These are phyloP conservation scores for Cercospora sesami DNA, from an alignment of 2,329 filamentous ascomycete species.

Conservation along the genomic window DNA sequence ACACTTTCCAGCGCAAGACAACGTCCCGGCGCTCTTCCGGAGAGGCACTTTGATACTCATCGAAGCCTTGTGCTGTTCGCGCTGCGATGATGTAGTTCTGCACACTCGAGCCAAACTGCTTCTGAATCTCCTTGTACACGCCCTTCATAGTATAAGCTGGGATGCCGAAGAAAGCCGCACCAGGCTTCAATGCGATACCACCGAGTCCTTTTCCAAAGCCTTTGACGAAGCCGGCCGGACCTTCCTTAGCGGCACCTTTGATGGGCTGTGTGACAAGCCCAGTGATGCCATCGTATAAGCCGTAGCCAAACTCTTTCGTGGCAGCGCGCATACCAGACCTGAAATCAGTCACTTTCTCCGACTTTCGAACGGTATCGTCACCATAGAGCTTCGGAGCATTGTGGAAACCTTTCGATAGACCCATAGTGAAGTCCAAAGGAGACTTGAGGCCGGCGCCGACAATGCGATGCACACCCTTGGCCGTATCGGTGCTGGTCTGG, in stretches of 20 bases:
- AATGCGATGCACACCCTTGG: slow-evolving; percentile 41
- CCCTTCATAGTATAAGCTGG: slow-evolving; percentile 78
- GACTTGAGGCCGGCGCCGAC: slow-evolving; percentile 58
- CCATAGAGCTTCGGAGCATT: slow-evolving; percentile 85
- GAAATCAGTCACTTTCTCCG: slow-evolving; percentile 75
- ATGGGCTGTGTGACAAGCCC: slow-evolving; percentile 73
- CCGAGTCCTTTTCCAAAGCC: slow-evolving; percentile 77
- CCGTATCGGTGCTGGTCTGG: slow-evolving; percentile 36
- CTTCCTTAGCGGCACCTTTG: slow-evolving; percentile 63
- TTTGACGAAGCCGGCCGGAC: slow-evolving; percentile 67
- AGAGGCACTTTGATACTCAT: slow-evolving; percentile 59
- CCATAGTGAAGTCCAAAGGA: slow-evolving; percentile 82
- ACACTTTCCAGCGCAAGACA: slow-evolving; percentile 63
- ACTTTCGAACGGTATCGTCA: slow-evolving; percentile 75
- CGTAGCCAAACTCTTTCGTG: slow-evolving; percentile 65
- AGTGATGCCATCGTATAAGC: slow-evolving; percentile 73
- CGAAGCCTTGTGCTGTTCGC: slow-evolving; percentile 71
- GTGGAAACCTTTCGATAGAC: slow-evolving; percentile 80
- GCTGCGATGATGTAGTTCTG: slow-evolving; percentile 79
- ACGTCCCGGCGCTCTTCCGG: slow-evolving; percentile 64
- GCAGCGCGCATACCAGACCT: slow-evolving; percentile 75
- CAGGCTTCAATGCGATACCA: slow-evolving; percentile 72
- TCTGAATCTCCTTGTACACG: slow-evolving; percentile 70
- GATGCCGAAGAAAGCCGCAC: slow-evolving; percentile 57
- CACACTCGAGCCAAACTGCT: slow-evolving; percentile 67